Percentiles rank a stretch among this genome's conserved stretches.
phyloP scores from a whole-genome alignment of 768 basidiomycete genomes.

The Tylopilus plumbeoviolaceoides region DNA sequence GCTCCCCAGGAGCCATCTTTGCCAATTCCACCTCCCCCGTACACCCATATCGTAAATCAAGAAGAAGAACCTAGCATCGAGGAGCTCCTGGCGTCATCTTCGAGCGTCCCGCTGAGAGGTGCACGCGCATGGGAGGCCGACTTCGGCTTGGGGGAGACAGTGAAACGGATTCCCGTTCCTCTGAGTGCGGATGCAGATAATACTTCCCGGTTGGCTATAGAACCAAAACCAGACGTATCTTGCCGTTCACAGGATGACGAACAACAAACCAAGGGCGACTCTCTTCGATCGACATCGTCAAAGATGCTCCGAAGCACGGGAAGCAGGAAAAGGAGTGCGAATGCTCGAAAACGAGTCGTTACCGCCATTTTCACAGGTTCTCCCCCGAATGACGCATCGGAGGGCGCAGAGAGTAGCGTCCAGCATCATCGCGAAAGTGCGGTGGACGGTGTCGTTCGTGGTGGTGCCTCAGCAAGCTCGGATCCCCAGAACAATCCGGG shows the following conservation, averaged over 20 bases:
- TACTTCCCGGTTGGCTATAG: neutral
- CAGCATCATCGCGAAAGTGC: neutral
- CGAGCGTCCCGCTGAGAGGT: conserved; percentile 18
- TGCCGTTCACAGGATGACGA: neutral
- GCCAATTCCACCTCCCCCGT: conserved; percentile 16
- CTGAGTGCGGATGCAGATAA: neutral
- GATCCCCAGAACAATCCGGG: conserved; percentile 4
- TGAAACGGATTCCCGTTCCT: conserved; percentile 23
- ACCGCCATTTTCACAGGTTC: conserved; percentile 30
- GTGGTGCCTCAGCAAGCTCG: neutral
- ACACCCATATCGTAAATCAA: conserved; percentile 3
- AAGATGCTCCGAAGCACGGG: conserved; percentile 3
- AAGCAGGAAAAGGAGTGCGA: conserved; percentile 5
- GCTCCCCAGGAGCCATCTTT: conserved; percentile 1
- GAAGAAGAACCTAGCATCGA: conserved; percentile 28
- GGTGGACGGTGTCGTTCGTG: neutral
- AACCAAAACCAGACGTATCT: neutral
- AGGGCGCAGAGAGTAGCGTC: neutral
- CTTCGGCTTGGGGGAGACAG: conserved; percentile 26
- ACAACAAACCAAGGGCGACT: neutral
- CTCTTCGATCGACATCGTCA: conserved; percentile 1
- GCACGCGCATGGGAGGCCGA: conserved; percentile 32
- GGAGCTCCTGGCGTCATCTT: conserved; percentile 25
- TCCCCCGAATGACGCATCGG: neutral
- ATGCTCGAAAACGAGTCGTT: conserved; percentile 19